These are phyloP conservation scores for Colletotrichum lindemuthianum DNA, from an alignment of 2,329 filamentous ascomycete genomes.

Conservation along the genomic window DNA sequence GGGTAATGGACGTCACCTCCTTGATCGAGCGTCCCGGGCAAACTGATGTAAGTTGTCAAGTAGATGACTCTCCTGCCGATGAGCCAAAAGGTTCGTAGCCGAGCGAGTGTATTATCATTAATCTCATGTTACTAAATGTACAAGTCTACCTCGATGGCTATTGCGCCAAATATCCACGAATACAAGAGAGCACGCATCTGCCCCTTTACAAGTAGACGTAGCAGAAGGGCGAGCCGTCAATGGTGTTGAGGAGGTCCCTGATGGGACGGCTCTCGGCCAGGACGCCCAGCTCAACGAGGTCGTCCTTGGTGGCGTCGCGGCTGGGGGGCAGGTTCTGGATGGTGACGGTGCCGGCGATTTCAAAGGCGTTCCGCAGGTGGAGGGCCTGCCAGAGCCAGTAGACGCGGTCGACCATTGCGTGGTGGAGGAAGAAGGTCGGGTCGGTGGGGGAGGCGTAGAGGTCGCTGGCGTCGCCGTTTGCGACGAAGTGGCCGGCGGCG, in stretches of 20 bases:
- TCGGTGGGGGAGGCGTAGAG: slow-evolving; percentile 40
- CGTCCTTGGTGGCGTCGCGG: slow-evolving; percentile 38
- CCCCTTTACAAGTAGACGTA: slow-evolving; percentile 42
- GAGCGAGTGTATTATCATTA: too few species aligned
- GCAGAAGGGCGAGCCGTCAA: slow-evolving; percentile 46
- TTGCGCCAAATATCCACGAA: too few species aligned
- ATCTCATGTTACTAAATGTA: too few species aligned
- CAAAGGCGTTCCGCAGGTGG: slow-evolving; percentile 31
- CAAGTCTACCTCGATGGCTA: too few species aligned
- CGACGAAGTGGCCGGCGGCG: slow-evolving; percentile 43
- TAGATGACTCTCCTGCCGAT: too few species aligned
- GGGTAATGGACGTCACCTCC: too few species aligned
- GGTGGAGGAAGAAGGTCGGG: slow-evolving; percentile 41
- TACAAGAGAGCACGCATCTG: too few species aligned
- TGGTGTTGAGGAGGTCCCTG: slow-evolving; percentile 45
- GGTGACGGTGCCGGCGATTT: slow-evolving; percentile 39
- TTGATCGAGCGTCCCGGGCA: too few species aligned
- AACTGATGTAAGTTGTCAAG: too few species aligned
- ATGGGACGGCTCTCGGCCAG: slow-evolving; percentile 42
- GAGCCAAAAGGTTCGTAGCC: too few species aligned
- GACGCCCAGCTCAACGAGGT: slow-evolving; percentile 42
- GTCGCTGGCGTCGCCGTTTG: slow-evolving; percentile 41
- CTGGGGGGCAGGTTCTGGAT: slow-evolving; percentile 39
- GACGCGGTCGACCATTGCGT: slow-evolving; percentile 40
- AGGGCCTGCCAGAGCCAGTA: slow-evolving; percentile 44